Conservation (phyloP, 2,329 filamentous ascomycete genomes). For the Xylariaceae sp. region DNA sequence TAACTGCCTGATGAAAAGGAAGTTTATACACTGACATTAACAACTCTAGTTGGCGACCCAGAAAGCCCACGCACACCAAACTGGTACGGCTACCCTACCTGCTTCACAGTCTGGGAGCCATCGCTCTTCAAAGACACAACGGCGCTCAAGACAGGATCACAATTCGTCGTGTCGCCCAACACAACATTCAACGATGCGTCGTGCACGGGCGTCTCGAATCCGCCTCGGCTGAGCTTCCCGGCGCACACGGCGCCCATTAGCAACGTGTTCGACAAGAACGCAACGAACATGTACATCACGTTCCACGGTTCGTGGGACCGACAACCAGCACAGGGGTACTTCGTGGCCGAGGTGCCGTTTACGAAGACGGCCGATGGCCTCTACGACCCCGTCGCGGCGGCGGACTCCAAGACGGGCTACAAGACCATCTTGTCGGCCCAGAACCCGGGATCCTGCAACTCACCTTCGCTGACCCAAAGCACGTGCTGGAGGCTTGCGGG, state of each 20-base stretch:
- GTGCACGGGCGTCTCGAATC: conserved; percentile 34
- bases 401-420: conserved; percentile 50
- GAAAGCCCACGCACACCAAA: conserved; percentile 50
- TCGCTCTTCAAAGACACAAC: conserved; percentile 46
- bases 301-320: conserved; percentile 67
- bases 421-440: conserved; percentile 56
- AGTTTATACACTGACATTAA: neutral
- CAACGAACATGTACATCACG: conserved; percentile 64
- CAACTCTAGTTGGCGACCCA: conserved; percentile 56
- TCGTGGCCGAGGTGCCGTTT: conserved; percentile 46
- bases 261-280: conserved; percentile 58
- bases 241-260: conserved; percentile 61
- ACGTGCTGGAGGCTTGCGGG: conserved; percentile 56
- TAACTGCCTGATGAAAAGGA: neutral
- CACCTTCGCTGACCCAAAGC: conserved; percentile 39
- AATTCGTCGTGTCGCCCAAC: conserved; percentile 45
- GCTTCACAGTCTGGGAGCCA: conserved; percentile 50
- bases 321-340: conserved; percentile 46
- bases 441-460: conserved; percentile 52
- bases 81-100: conserved; percentile 68
- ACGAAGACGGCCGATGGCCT: conserved; percentile 40
- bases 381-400: conserved; percentile 41
- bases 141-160: conserved; percentile 42
- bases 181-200: conserved; percentile 41
- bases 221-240: conserved; percentile 57